These are phyloP conservation scores for Licmophora abbreviata DNA, from an alignment of 108 stramenopile genomes.

Conservation along the genomic window DNA sequence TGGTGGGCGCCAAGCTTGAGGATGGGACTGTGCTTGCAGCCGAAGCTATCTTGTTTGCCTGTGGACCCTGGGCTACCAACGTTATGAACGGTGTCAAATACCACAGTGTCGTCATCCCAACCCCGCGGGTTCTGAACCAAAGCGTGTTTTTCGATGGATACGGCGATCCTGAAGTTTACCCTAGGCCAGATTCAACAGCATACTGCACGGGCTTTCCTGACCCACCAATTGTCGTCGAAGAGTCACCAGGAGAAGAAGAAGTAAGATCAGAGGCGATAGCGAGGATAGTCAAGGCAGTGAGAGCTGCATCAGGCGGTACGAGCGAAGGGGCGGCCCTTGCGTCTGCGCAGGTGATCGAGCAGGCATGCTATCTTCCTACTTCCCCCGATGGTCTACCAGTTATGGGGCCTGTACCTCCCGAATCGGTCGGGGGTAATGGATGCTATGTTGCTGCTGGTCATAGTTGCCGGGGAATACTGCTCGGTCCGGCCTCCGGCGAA, in stretches of 20 bases:
- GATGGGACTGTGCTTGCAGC: conserved; percentile 26
- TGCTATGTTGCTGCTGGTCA: conserved; percentile 75
- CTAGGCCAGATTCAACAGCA: conserved; percentile 35
- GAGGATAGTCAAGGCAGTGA: conserved; percentile 17
- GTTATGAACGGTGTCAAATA: conserved; percentile 43
- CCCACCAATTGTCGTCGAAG: conserved; percentile 19
- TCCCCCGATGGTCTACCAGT: conserved; percentile 73
- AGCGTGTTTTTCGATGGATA: conserved; percentile 44
- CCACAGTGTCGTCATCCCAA: conserved; percentile 39
- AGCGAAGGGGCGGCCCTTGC: conserved; percentile 1
- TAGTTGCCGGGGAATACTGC: conserved; percentile 86
- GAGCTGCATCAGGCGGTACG: conserved; percentile 12
- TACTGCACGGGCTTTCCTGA: conserved; percentile 56
- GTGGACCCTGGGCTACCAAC: conserved; percentile 50
- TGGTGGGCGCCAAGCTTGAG: conserved; percentile 26
- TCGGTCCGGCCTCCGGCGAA: conserved; percentile 79
- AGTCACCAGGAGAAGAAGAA: conserved; percentile 43
- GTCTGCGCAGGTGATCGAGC: conserved; percentile 9
- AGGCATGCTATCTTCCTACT: conserved; percentile 47
- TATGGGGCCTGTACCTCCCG: conserved; percentile 46
- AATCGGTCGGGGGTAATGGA: conserved; percentile 17
- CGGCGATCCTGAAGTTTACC: conserved; percentile 58
- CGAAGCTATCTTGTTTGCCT: conserved; percentile 33
- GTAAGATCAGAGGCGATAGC: conserved; percentile 24
- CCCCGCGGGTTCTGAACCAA: conserved; percentile 25